These are phyloP conservation scores for Phytophthora pinifolia DNA, from an alignment of 352 stramenopile species.

Conservation along the genomic window DNA sequence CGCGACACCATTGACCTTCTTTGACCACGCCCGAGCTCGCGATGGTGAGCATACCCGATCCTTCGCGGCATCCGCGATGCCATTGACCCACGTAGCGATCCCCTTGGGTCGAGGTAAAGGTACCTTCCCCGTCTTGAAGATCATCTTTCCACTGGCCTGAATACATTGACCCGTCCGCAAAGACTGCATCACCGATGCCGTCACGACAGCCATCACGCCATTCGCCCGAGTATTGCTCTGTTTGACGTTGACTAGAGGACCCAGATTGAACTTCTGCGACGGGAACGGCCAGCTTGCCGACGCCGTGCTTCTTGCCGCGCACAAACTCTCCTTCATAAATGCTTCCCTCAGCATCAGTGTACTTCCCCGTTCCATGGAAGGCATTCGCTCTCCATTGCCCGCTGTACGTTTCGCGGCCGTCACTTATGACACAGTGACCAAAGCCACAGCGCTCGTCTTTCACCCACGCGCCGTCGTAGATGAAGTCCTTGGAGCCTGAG, in stretches of 20 bases:
- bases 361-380: slow-evolving; percentile 78
- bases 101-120: slow-evolving; percentile 46
- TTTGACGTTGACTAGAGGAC: slow-evolving; percentile 4
- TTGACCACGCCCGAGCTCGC: slow-evolving; percentile 57
- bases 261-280: slow-evolving; percentile 22
- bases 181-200: slow-evolving; percentile 57
- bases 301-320: slow-evolving; percentile 71
- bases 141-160: slow-evolving; percentile 60
- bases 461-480: slow-evolving; percentile 80
- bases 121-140: slow-evolving; percentile 63
- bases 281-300: slow-evolving; percentile 40
- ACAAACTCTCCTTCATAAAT: slow-evolving; percentile 86
- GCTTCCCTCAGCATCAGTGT: slow-evolving; percentile 78
- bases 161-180: slow-evolving; percentile 56
- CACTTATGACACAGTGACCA: slow-evolving; percentile 76
- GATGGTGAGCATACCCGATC: slow-evolving; percentile 45
- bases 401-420: slow-evolving; percentile 68
- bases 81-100: slow-evolving; percentile 80
- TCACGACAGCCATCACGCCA: slow-evolving; percentile 57
- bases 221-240: slow-evolving; percentile 63
- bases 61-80: slow-evolving; percentile 49
- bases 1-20: slow-evolving; percentile 59
- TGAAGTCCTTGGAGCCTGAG: slow-evolving; percentile 73
- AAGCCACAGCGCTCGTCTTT: slow-evolving; percentile 59
- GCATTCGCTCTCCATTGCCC: slow-evolving; percentile 70